Conservation (phyloP, 805 yeast genomes). For the Danielia reshetovae region DNA sequence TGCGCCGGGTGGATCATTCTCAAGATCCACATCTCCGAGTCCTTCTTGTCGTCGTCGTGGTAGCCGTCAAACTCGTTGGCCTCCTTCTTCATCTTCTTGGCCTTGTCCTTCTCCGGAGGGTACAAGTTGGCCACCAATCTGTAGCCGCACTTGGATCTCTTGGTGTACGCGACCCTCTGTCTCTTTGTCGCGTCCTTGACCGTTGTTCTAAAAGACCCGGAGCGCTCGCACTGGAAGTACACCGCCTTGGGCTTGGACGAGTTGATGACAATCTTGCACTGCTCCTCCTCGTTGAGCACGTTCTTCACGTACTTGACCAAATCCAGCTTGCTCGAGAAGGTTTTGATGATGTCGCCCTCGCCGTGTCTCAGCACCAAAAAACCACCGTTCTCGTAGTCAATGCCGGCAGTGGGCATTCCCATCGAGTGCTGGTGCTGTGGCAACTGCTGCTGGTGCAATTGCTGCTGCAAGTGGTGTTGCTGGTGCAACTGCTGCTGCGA, state of each 20-base stretch:
- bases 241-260: constrained; percentile 47
- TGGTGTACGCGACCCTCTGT: constrained; percentile 45
- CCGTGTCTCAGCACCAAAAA: constrained; percentile 18
- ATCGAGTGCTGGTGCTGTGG: constrained; percentile 17
- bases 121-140: constrained; percentile 35
- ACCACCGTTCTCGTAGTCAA: constrained; percentile 19
- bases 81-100: constrained; percentile 26
- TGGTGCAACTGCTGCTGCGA: constrained; percentile 6
- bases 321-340: constrained; percentile 18
- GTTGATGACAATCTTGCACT: constrained; percentile 43
- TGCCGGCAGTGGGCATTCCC: constrained; percentile 16
- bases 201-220: constrained; percentile 44
- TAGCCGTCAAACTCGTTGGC: constrained; percentile 19
- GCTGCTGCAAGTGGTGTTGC: constrained; percentile 8
- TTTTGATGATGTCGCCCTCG: constrained; percentile 22
- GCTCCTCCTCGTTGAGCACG: constrained; percentile 31
- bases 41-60: constrained; percentile 17
- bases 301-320: constrained; percentile 33
- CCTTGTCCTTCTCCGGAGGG: constrained; percentile 43
- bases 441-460: constrained; percentile 18
- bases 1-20: constrained; percentile 45
- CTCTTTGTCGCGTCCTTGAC: constrained; percentile 43
- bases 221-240: constrained; percentile 44
- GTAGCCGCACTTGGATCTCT: constrained; percentile 45
- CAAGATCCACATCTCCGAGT: constrained; percentile 42